These are phyloP conservation scores for Lumnitzera littorea DNA, from an alignment of 345 rosid genomes.

Conservation along the genomic window DNA sequence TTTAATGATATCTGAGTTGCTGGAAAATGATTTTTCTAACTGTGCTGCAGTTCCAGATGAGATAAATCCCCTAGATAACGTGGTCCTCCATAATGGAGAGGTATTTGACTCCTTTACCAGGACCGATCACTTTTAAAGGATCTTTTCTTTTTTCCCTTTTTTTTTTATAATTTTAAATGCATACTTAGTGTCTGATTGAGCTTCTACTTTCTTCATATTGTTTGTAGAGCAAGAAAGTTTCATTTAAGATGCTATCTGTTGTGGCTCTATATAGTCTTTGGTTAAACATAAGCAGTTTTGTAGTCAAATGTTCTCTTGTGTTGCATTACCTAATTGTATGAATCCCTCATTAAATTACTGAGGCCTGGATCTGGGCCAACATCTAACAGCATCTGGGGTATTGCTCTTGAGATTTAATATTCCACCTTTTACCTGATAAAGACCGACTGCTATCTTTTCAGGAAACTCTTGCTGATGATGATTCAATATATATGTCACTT, in stretches of 20 bases:
- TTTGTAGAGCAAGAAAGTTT: too few relatives aligned
- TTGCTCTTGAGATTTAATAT: too few relatives aligned
- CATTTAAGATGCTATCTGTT: too few relatives aligned
- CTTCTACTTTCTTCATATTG: neutral
- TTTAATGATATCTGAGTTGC: constrained; percentile 73
- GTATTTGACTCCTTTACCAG: constrained; percentile 25
- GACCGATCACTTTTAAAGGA: constrained; percentile 1
- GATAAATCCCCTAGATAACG: constrained; percentile 41
- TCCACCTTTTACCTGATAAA: too few relatives aligned
- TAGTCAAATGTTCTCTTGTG: too few relatives aligned
- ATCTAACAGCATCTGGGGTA: too few relatives aligned
- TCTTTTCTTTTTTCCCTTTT: neutral
- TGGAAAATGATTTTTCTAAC: constrained; percentile 41
- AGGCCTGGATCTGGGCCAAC: too few relatives aligned
- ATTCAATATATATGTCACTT: constrained; percentile 89
- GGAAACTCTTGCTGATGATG: constrained; percentile 78
- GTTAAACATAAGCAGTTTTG: too few relatives aligned
- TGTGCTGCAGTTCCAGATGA: constrained; percentile 46
- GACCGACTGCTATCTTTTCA: constrained; percentile 23
- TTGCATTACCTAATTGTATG: too few relatives aligned
- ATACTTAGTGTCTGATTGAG: neutral
- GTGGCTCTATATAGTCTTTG: too few relatives aligned
- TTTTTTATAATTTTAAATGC: neutral
- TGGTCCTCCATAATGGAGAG: constrained; percentile 61
- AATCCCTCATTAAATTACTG: too few relatives aligned